Percentiles rank a stretch among this genome's conserved stretches.
Conservation (phyloP, 2,329 filamentous ascomycete species). For the Neurospora crassa region DNA sequence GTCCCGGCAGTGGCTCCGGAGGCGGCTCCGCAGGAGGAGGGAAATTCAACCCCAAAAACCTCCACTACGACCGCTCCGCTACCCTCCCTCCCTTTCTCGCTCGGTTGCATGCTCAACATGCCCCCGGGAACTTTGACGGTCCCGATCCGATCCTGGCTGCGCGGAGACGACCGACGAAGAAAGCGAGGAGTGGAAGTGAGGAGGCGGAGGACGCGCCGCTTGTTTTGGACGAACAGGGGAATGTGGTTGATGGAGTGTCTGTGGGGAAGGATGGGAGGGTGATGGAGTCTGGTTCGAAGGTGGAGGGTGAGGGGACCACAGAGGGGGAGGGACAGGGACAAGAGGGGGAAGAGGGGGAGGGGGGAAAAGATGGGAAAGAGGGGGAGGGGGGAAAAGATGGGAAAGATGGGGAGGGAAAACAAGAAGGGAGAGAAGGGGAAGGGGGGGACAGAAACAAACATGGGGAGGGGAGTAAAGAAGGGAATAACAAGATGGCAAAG, state of each 20-base stretch:
- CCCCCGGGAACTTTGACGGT: slow-evolving; percentile 36
- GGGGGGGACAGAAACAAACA: slow-evolving; percentile 9
- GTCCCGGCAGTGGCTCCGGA: too few relatives aligned
- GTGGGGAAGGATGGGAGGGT: slow-evolving; percentile 34
- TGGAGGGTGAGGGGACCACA: too few relatives aligned
- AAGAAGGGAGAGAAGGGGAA: slow-evolving; percentile 18
- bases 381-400: neutral
- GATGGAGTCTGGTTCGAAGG: slow-evolving; percentile 11
- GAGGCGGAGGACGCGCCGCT: slow-evolving; percentile 70
- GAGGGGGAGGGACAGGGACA: slow-evolving; percentile 15
- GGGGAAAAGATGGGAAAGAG: too few relatives aligned
- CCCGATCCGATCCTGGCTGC: slow-evolving; percentile 43
- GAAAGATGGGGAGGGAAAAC: slow-evolving; percentile 18
- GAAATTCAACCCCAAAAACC: slow-evolving; percentile 62
- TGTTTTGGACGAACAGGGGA: slow-evolving; percentile 63
- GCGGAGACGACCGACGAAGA: slow-evolving; percentile 40
- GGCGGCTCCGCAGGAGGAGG: neutral
- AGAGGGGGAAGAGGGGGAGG: slow-evolving; percentile 13
- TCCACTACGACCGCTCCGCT: slow-evolving; percentile 46
- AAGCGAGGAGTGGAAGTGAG: slow-evolving; percentile 47
- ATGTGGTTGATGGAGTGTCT: slow-evolving; percentile 36
- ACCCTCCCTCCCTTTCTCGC: slow-evolving; percentile 52
- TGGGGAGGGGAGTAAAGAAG: slow-evolving; percentile 11
- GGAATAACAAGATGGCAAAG: slow-evolving; percentile 17
- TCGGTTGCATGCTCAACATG: slow-evolving; percentile 42